Evolutionary conservation across 75 land plant genomes (phyloP).

Genomic region (Picea sitchensis): DNA sequence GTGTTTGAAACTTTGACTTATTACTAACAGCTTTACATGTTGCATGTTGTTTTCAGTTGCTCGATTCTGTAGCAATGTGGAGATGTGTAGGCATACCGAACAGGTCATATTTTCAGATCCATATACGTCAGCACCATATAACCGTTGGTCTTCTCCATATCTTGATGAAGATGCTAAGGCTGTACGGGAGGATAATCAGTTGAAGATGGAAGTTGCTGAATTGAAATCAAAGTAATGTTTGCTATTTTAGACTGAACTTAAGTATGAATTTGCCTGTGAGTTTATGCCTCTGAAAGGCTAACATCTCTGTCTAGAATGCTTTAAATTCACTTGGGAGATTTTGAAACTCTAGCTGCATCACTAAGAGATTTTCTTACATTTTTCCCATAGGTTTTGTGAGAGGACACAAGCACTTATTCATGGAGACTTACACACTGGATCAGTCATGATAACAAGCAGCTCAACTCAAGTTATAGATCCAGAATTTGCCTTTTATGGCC

Average conservation of each 20-base stretch:
- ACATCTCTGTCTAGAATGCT: neutral
- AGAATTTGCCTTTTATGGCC: slow-evolving; percentile 95
- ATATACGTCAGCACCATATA: slow-evolving; percentile 70
- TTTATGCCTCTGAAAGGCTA: neutral
- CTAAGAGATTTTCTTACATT: neutral
- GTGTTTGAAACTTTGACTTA: neutral
- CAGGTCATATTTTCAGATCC: slow-evolving; percentile 97
- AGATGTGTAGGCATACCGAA: slow-evolving; percentile 88
- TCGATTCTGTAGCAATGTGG: slow-evolving; percentile 90
- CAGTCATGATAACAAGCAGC: slow-evolving; percentile 82
- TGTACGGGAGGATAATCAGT: slow-evolving; percentile 65
- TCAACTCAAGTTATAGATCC: slow-evolving; percentile 98
- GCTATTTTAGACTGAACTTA: neutral
- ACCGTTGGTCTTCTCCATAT: slow-evolving; percentile 89
- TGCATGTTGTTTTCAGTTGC: slow-evolving; percentile 60
- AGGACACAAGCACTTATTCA: slow-evolving; percentile 91
- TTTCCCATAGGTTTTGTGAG: slow-evolving; percentile 80
- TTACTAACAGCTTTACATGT: neutral
- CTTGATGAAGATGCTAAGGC: slow-evolving; percentile 86
- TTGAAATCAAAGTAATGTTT: slow-evolving; percentile 71
- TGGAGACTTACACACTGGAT: slow-evolving; percentile 97
- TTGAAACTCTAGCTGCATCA: neutral
- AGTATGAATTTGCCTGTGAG: neutral
- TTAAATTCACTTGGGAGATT: neutral
- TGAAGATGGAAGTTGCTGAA: slow-evolving; percentile 86